Conservation (phyloP, 371 early-diverging fungal species). For the Mucor saturninus region DNA sequence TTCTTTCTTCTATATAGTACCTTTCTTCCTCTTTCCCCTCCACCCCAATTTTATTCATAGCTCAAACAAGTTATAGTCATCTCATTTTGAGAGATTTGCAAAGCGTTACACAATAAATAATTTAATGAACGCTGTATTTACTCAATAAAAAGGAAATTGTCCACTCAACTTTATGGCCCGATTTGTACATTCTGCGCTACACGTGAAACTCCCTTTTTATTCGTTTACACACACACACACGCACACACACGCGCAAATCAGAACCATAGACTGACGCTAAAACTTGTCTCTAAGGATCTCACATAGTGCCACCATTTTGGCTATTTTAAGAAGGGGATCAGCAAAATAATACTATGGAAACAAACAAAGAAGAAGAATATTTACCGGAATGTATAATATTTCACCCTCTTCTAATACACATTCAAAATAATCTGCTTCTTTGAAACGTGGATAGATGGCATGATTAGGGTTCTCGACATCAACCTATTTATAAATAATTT, state of each 20-base stretch:
- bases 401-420: slow-evolving; percentile 81
- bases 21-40: not conserved
- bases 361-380: slow-evolving; percentile 12
- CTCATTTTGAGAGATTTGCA: not conserved
- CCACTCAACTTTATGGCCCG: slow-evolving; percentile 11
- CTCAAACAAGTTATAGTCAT: no score
- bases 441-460: slow-evolving; percentile 56
- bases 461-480: slow-evolving; percentile 71
- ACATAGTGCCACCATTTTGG: slow-evolving; percentile 93
- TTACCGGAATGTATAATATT: slow-evolving; percentile 89
- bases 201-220: slow-evolving; percentile 4
- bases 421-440: slow-evolving; percentile 67
- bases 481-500: slow-evolving; percentile 38
- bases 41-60: no score
- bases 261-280: slow-evolving; percentile 92
- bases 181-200: not conserved
- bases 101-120: not conserved
- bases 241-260: slow-evolving; percentile 8
- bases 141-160: slow-evolving; percentile 11
- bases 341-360: not conserved
- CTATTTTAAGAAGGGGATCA: slow-evolving; percentile 29
- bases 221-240: not conserved
- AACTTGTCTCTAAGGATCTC: slow-evolving; percentile 75
- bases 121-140: slow-evolving; percentile 6
- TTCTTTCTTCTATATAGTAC: slow-evolving; percentile 1